Conservation (phyloP, 331 rosid species). For the Quercus phellos region DNA sequence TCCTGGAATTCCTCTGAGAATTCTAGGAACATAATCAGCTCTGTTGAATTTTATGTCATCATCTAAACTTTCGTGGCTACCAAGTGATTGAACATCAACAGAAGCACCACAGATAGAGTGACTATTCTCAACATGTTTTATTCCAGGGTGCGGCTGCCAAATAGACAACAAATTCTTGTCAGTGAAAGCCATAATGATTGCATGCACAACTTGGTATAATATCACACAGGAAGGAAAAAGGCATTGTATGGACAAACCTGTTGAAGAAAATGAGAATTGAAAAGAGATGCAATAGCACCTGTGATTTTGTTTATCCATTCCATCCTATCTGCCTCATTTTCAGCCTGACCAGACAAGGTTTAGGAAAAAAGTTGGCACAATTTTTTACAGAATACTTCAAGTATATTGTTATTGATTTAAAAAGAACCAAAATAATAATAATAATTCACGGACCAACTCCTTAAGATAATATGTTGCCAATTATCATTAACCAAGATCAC, state of each 20-base stretch:
- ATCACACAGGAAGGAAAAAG: not conserved
- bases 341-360: slow-evolving; percentile 62
- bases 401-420: not conserved
- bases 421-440: not conserved
- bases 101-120: slow-evolving; percentile 33
- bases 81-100: slow-evolving; percentile 36
- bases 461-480: not conserved
- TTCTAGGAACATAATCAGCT: slow-evolving; percentile 54
- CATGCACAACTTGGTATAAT: slow-evolving; percentile 16
- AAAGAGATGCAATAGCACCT: slow-evolving; percentile 68
- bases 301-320: slow-evolving; percentile 86
- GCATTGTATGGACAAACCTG: slow-evolving; percentile 49
- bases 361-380: not conserved
- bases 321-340: slow-evolving; percentile 93
- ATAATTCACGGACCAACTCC: not conserved
- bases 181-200: not conserved
- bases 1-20: slow-evolving; percentile 80
- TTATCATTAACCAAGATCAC: not conserved
- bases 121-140: slow-evolving; percentile 25
- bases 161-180: slow-evolving; percentile 24
- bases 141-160: slow-evolving; percentile 57
- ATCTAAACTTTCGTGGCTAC: slow-evolving; percentile 29
- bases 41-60: slow-evolving; percentile 36
- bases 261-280: slow-evolving; percentile 80
- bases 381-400: not conserved